Percentiles rank a stretch among this genome's conserved stretches.
phyloP scores from a whole-genome alignment of 805 yeast genomes.

The Barnettozyma botsteinii region DNA sequence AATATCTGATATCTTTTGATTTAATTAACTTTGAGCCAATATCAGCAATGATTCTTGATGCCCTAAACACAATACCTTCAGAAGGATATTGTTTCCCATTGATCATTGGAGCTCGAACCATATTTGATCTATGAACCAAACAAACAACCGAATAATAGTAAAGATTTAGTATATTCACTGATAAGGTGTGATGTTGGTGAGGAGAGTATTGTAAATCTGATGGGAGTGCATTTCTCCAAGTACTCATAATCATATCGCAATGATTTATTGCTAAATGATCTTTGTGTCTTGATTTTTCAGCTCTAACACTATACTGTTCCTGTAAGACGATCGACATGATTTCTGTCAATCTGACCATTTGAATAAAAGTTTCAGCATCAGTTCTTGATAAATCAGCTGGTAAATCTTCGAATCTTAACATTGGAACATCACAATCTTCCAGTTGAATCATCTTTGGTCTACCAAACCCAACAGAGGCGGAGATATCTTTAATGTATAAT shows the following conservation, averaged over 20 bases:
- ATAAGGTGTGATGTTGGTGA: slow-evolving; percentile 41
- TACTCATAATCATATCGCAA: slow-evolving; percentile 71
- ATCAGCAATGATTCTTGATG: slow-evolving; percentile 68
- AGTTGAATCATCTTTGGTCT: slow-evolving; percentile 63
- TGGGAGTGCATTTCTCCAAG: slow-evolving; percentile 69
- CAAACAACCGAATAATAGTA: slow-evolving; percentile 72
- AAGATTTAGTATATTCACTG: slow-evolving; percentile 54
- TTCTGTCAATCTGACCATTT: slow-evolving; percentile 60
- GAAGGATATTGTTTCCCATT: slow-evolving; percentile 28
- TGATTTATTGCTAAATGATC: slow-evolving; percentile 40
- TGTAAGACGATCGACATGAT: slow-evolving; percentile 63
- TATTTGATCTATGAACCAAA: slow-evolving; percentile 64
- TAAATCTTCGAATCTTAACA: slow-evolving; percentile 62
- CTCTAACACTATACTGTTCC: slow-evolving; percentile 66
- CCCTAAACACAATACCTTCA: slow-evolving; percentile 68
- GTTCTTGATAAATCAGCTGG: slow-evolving; percentile 44
- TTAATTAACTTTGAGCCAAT: slow-evolving; percentile 52
- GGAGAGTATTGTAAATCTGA: slow-evolving; percentile 56
- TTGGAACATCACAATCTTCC: slow-evolving; percentile 72
- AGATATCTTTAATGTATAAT: slow-evolving; percentile 62
- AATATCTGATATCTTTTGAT: slow-evolving; percentile 42
- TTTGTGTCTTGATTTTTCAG: slow-evolving; percentile 47
- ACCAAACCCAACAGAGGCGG: slow-evolving; percentile 67
- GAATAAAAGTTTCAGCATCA: slow-evolving; percentile 55
- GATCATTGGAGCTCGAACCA: slow-evolving; percentile 35